These are phyloP conservation scores for Beauveria sp. DNA, from an alignment of 2,329 filamentous ascomycete genomes.

Conservation along the genomic window DNA sequence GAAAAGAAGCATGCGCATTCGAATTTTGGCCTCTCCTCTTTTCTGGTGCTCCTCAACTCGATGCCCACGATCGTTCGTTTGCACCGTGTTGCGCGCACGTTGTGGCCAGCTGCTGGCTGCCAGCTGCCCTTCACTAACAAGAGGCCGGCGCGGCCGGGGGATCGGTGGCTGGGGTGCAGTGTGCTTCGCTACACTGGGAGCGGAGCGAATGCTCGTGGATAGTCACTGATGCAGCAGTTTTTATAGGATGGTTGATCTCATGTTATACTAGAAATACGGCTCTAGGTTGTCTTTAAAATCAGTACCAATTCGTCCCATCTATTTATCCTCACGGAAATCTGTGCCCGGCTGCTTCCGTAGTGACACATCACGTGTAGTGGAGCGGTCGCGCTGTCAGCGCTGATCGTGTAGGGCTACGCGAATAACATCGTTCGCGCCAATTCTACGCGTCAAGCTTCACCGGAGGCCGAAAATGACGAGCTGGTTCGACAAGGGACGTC, in stretches of 20 bases:
- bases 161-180: neutral
- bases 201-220: neutral
- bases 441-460: neutral
- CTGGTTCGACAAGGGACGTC: conserved; percentile 32
- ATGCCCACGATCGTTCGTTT: neutral
- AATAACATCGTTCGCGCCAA: neutral
- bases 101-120: neutral
- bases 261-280: neutral
- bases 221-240: too few relatives aligned
- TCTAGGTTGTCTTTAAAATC: neutral
- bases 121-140: neutral
- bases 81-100: conserved; percentile 2
- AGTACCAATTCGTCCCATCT: neutral
- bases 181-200: neutral
- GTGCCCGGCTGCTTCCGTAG: neutral
- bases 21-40: neutral
- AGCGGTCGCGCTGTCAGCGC: neutral
- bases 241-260: too few relatives aligned
- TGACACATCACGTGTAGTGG: conserved; percentile 8
- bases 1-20: neutral
- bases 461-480: conserved; percentile 25
- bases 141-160: too few relatives aligned
- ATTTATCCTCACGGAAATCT: neutral
- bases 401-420: conserved; percentile 5
- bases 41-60: neutral